These are phyloP conservation scores for Hevea brasiliensis DNA, from an alignment of 345 rosid species.

Conservation along the genomic window DNA sequence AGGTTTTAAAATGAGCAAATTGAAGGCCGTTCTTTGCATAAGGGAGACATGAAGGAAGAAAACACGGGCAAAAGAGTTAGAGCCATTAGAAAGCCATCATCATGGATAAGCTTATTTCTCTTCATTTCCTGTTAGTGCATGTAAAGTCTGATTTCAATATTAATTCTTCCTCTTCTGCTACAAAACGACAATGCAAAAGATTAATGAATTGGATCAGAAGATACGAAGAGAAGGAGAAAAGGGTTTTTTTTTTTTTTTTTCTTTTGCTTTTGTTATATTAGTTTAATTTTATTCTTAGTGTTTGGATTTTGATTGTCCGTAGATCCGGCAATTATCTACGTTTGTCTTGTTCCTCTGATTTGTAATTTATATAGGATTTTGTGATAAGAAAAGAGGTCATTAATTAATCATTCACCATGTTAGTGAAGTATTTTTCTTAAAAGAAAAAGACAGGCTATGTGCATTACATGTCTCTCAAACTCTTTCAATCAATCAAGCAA, in stretches of 20 bases:
- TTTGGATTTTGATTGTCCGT: slow-evolving; percentile 28
- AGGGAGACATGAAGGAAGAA: slow-evolving; percentile 38
- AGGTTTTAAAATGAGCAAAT: slow-evolving; percentile 22
- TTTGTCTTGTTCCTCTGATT: slow-evolving; percentile 36
- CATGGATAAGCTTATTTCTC: slow-evolving; percentile 19
- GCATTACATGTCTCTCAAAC: slow-evolving; percentile 7
- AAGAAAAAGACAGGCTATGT: slow-evolving; percentile 21
- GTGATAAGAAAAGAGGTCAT: slow-evolving; percentile 5
- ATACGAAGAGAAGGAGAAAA: not conserved
- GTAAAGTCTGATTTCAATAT: slow-evolving; percentile 27
- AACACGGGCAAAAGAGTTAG: slow-evolving; percentile 15
- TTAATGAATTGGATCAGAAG: slow-evolving; percentile 19
- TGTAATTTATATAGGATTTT: slow-evolving; percentile 24
- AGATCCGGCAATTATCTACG: slow-evolving; percentile 45
- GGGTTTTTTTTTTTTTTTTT: not conserved
- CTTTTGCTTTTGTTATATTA: not conserved
- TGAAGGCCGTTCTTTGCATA: slow-evolving; percentile 6
- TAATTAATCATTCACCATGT: slow-evolving; percentile 1
- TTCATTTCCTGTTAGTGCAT: slow-evolving; percentile 4
- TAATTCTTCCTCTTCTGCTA: slow-evolving; percentile 13
- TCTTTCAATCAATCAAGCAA: slow-evolving; percentile 16
- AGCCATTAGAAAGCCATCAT: not conserved
- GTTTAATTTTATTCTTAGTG: slow-evolving; percentile 7
- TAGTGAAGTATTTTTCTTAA: not conserved
- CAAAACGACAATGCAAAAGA: slow-evolving; percentile 22